A percentile compares a stretch with the other conserved stretches of the same genome.
Evolutionary conservation across 176 grass and related monocot species (phyloP).

Genomic region (Musa troglodytarum): DNA sequence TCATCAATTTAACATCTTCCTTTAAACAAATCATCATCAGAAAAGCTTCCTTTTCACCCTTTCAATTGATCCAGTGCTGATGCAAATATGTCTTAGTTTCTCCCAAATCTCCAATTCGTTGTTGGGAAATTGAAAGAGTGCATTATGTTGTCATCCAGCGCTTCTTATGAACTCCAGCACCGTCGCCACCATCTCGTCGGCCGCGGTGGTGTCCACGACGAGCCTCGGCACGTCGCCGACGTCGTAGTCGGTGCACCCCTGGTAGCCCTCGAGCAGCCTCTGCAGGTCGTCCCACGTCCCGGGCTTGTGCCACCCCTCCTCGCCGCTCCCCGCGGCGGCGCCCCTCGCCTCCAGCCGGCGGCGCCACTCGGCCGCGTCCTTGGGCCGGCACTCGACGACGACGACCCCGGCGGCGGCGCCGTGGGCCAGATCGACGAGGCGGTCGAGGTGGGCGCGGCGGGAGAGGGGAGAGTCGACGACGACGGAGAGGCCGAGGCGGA

Average conservation of each 20-base stretch:
- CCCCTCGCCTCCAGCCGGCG: conserved; percentile 53
- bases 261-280: conserved; percentile 50
- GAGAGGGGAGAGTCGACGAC: conserved; percentile 71
- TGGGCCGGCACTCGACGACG: conserved; percentile 54
- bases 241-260: conserved; percentile 57
- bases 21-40: too few species aligned
- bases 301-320: conserved; percentile 60
- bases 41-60: too few species aligned
- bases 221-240: conserved; percentile 45
- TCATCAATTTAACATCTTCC: too few species aligned
- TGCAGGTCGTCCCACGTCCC: conserved; percentile 52
- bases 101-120: too few species aligned
- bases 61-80: too few species aligned
- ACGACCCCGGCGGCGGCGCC: conserved; percentile 17
- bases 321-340: not conserved
- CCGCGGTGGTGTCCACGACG: conserved; percentile 55
- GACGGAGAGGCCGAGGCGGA: conserved; percentile 48
- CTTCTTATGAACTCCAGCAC: conserved; percentile 40
- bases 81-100: too few species aligned
- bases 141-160: not conserved
- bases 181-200: conserved; percentile 19
- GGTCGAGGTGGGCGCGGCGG: conserved; percentile 40
- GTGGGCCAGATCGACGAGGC: conserved; percentile 16
- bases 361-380: conserved; percentile 43
- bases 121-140: too few species aligned